phyloP scores from a whole-genome alignment of 495 filamentous ascomycete genomes.

The Podospora didyma region DNA sequence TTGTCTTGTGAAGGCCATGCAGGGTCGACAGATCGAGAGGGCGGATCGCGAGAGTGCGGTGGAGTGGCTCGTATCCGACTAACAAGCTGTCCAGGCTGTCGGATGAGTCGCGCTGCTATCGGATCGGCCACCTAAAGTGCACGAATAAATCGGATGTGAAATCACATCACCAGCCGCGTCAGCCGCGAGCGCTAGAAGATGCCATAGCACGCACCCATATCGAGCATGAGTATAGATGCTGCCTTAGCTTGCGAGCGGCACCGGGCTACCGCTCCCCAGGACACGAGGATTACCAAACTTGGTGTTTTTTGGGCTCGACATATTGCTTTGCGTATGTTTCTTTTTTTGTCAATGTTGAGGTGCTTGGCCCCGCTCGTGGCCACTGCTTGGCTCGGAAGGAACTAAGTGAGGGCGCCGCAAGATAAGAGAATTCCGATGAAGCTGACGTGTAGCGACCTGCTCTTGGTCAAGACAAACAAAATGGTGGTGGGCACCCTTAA shows the following conservation, averaged over 20 bases:
- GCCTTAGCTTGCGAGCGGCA: neutral
- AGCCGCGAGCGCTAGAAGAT: neutral
- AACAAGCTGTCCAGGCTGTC: neutral
- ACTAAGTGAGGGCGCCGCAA: too few relatives aligned
- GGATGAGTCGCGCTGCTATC: constrained; percentile 3
- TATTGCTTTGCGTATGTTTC: neutral
- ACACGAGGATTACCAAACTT: neutral
- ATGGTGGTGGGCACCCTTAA: neutral
- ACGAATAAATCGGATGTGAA: constrained; percentile 11
- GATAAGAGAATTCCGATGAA: too few relatives aligned
- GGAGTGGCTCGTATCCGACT: neutral
- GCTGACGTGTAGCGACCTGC: too few relatives aligned
- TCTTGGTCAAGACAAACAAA: too few relatives aligned
- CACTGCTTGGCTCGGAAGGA: too few relatives aligned
- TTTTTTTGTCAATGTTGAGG: neutral
- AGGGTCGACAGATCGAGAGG: neutral
- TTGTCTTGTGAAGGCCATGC: constrained; percentile 2
- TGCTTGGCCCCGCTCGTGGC: too few relatives aligned
- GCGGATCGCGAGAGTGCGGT: neutral
- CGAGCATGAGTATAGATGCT: neutral
- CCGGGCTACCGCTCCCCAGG: constrained; percentile 3
- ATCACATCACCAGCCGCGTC: constrained; percentile 7
- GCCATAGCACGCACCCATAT: neutral
- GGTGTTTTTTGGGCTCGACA: constrained; percentile 16
- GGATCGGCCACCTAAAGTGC: constrained; percentile 3